Evolutionary conservation across 345 rosid species (phyloP).

Genomic region (Microcos paniculata): DNA sequence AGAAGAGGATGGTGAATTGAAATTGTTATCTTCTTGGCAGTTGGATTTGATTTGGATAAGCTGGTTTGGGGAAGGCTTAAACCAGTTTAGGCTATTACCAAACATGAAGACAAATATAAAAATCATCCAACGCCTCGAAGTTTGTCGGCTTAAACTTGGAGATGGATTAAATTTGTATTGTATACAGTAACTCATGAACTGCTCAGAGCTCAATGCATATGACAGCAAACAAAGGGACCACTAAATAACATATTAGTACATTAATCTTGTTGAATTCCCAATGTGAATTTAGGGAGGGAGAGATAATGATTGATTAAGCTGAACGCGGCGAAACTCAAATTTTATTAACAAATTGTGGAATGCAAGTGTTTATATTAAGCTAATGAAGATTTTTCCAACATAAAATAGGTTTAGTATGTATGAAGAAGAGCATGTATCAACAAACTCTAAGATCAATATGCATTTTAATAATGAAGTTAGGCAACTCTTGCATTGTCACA

Average conservation of each 20-base stretch:
- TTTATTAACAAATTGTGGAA: too few species aligned
- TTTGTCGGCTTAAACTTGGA: not conserved
- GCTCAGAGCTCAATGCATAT: not conserved
- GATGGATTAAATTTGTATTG: not conserved
- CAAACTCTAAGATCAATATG: not conserved
- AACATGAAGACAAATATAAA: not conserved
- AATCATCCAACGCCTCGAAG: not conserved
- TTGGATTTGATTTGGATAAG: not conserved
- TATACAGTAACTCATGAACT: not conserved
- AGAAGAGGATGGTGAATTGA: not conserved
- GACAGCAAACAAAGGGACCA: not conserved
- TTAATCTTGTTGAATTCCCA: not conserved
- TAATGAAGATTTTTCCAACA: not conserved
- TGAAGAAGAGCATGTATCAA: not conserved
- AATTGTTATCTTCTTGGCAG: not conserved
- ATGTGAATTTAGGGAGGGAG: not conserved
- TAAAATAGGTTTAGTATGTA: not conserved
- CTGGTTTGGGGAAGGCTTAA: constrained; percentile 15
- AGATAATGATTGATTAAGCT: not conserved
- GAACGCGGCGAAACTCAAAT: not conserved
- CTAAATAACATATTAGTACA: not conserved
- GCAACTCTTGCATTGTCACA: not conserved
- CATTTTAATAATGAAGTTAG: not conserved
- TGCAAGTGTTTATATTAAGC: not conserved
- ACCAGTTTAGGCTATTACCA: not conserved